phyloP scores from a whole-genome alignment of 139 green algal species.

The Microglena sp. region DNA sequence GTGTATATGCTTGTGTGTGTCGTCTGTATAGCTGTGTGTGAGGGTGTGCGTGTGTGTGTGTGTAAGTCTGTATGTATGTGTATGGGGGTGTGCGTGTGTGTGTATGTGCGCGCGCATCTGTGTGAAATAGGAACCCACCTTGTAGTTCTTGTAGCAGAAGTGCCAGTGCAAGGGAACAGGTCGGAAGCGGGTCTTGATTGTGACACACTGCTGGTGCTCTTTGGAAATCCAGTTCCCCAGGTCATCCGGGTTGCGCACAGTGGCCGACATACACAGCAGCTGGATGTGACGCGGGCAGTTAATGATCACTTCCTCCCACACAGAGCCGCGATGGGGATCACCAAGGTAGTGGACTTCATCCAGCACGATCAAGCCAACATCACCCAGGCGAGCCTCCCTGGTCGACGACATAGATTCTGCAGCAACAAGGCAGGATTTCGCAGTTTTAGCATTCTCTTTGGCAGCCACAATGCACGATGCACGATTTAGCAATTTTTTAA shows the following conservation, averaged over 20 bases:
- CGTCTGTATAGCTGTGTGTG: too few species aligned
- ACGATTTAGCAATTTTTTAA: too few species aligned
- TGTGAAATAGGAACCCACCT: too few species aligned
- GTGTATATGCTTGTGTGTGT: too few species aligned
- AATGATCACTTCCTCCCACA: conserved; percentile 98
- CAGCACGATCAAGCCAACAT: conserved; percentile 84
- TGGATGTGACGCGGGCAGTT: conserved; percentile 81
- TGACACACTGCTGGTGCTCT: conserved; percentile 48
- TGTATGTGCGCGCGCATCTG: too few species aligned
- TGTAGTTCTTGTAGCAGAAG: conserved; percentile 36
- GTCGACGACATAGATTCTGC: too few species aligned
- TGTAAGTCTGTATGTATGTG: neutral
- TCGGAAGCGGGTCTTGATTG: conserved; percentile 62
- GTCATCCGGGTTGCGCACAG: conserved; percentile 86
- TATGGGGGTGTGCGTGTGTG: too few species aligned
- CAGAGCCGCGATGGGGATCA: conserved; percentile 66
- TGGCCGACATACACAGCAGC: conserved; percentile 90
- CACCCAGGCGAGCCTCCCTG: conserved; percentile 48
- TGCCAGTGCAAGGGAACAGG: conserved; percentile 87
- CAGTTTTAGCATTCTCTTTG: too few species aligned
- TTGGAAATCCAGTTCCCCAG: conserved; percentile 85
- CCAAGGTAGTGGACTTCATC: conserved; percentile 74
- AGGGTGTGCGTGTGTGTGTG: conserved; percentile 1
- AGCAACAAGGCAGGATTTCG: too few species aligned
- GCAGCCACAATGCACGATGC: too few species aligned